phyloP scores from a whole-genome alignment of 306 rosid species.

The Cucumis melo region DNA sequence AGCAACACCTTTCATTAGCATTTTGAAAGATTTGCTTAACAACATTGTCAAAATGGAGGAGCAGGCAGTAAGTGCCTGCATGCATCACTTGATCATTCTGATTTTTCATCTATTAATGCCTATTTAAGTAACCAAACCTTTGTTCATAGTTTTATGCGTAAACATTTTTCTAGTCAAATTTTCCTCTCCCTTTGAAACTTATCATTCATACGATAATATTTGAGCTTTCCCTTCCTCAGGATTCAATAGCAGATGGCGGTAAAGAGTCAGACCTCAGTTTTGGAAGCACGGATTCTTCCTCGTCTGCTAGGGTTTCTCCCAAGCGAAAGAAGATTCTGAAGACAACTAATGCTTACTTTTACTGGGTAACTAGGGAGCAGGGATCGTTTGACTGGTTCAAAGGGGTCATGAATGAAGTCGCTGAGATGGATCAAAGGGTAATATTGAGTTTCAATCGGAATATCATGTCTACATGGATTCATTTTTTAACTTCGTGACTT shows the following conservation, averaged over 20 bases:
- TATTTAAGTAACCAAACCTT: not conserved
- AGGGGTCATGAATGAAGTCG: conserved; percentile 99
- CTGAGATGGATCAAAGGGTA: conserved; percentile 93
- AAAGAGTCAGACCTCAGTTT: conserved; percentile 54
- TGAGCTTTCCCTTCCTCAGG: conserved; percentile 34
- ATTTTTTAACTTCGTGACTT: conserved; percentile 5
- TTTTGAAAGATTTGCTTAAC: conserved; percentile 84
- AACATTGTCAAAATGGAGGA: conserved; percentile 91
- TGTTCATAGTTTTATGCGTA: not conserved
- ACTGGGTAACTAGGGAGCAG: conserved; percentile 99
- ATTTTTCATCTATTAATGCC: not conserved
- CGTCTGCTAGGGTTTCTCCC: conserved; percentile 38
- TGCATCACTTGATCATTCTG: not conserved
- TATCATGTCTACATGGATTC: not conserved
- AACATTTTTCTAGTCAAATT: not conserved
- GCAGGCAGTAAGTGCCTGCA: conserved; percentile 59
- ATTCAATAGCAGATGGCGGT: conserved; percentile 50
- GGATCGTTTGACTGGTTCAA: conserved; percentile 99
- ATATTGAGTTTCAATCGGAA: not conserved
- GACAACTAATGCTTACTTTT: conserved; percentile 92
- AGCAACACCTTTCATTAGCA: conserved; percentile 98
- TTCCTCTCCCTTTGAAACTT: not conserved
- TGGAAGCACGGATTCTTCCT: conserved; percentile 54
- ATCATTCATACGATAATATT: not conserved
- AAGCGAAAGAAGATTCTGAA: conserved; percentile 57